Evolutionary conservation across 441 rosid genomes (phyloP).

Genomic region (Aleurites moluccanus): DNA sequence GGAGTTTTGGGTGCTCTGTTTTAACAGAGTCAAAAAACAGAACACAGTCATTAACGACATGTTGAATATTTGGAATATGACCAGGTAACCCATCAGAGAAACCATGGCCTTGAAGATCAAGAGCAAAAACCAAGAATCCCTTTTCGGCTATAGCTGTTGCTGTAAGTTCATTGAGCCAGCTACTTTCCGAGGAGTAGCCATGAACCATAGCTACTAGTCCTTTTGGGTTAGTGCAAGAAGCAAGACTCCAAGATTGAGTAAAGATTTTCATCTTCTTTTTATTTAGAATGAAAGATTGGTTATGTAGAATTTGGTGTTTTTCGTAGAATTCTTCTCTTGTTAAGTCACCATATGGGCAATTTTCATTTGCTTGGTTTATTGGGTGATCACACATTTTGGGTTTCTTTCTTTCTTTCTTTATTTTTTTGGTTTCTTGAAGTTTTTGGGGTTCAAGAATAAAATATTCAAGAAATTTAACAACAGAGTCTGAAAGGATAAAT

Average conservation of each 20-base stretch:
- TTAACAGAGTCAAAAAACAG: conserved; percentile 26
- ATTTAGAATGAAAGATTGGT: conserved; percentile 27
- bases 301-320: conserved; percentile 30
- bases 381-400: conserved; percentile 21
- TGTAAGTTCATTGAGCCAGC: conserved; percentile 39
- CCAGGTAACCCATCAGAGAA: conserved; percentile 29
- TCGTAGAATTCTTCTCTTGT: conserved; percentile 36
- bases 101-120: conserved; percentile 42
- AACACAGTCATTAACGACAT: conserved; percentile 25
- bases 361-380: conserved; percentile 31
- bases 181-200: conserved; percentile 38
- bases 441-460: too few species aligned
- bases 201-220: conserved; percentile 40
- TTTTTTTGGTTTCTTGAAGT: too few species aligned
- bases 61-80: conserved; percentile 32
- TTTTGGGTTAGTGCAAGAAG: conserved; percentile 7
- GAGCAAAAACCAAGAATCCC: conserved; percentile 33
- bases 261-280: conserved; percentile 30
- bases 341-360: conserved; percentile 31
- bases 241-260: conserved; percentile 34
- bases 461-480: too few species aligned
- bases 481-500: too few species aligned
- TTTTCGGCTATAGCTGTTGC: conserved; percentile 32
- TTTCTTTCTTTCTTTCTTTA: too few species aligned
- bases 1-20: conserved; percentile 23